Percentiles rank a stretch among this genome's conserved stretches.
These are phyloP conservation scores for Cladophialophora exuberans DNA, from an alignment of 2,329 filamentous ascomycete genomes.

Conservation along the genomic window DNA sequence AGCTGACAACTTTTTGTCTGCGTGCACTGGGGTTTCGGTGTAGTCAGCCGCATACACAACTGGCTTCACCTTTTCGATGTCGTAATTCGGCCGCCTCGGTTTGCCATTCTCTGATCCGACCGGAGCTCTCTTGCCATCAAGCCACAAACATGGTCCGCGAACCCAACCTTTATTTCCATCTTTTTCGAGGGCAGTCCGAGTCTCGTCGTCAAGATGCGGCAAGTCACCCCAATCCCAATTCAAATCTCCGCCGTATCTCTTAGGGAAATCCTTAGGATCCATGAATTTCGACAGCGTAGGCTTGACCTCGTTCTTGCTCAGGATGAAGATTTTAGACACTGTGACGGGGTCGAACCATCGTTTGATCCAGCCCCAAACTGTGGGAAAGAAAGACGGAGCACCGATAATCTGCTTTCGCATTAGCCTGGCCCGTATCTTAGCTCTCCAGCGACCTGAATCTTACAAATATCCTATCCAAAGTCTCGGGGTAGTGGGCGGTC, in stretches of 20 bases:
- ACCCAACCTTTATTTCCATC: constrained; percentile 34
- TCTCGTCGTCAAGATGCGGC: constrained; percentile 67
- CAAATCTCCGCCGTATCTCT: constrained; percentile 83
- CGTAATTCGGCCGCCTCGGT: constrained; percentile 22
- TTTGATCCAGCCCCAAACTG: constrained; percentile 85
- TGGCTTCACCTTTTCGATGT: constrained; percentile 30
- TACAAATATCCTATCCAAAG: constrained; percentile 78
- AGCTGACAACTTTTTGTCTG: constrained; percentile 23
- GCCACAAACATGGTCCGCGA: constrained; percentile 32
- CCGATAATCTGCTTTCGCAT: constrained; percentile 70
- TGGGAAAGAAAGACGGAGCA: constrained; percentile 83
- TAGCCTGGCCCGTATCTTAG: neutral
- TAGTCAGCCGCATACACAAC: constrained; percentile 32
- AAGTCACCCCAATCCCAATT: constrained; percentile 79
- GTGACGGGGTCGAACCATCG: constrained; percentile 92
- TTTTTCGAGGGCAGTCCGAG: constrained; percentile 36
- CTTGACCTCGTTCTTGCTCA: constrained; percentile 72
- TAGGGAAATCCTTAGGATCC: constrained; percentile 79
- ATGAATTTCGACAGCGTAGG: constrained; percentile 80
- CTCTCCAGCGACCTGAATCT: constrained; percentile 30
- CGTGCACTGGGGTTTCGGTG: constrained; percentile 30
- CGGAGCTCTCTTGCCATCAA: constrained; percentile 30
- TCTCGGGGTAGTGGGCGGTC: constrained; percentile 94
- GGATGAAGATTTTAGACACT: constrained; percentile 93
- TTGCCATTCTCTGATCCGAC: constrained; percentile 34